Conservation (phyloP, 768 basidiomycete species). For the Floccularia luteovirens region DNA sequence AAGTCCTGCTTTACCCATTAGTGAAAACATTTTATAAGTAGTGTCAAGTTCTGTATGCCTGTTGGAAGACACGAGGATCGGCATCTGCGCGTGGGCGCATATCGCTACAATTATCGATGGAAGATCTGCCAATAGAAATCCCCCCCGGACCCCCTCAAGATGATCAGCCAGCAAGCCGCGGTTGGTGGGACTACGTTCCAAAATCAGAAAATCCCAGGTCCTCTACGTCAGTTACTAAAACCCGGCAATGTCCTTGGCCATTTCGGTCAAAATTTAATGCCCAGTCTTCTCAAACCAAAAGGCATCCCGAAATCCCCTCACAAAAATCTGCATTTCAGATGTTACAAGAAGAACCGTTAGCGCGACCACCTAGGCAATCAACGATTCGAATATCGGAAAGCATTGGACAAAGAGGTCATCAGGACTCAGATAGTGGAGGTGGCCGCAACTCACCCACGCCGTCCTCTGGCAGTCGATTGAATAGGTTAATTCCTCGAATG, state of each 20-base stretch:
- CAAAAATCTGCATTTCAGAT: not conserved
- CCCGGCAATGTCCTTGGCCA: no score
- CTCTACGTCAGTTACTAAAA: not conserved
- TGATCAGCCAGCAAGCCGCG: slow-evolving; percentile 21
- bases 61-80: slow-evolving; percentile 43
- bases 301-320: not conserved
- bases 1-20: slow-evolving; percentile 16
- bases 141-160: slow-evolving; percentile 14
- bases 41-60: slow-evolving; percentile 41
- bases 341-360: no score
- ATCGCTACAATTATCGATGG: slow-evolving; percentile 39
- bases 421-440: slow-evolving; percentile 4
- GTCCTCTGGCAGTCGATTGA: slow-evolving; percentile 25
- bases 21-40: not conserved
- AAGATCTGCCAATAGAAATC: slow-evolving; percentile 26
- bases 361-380: not conserved
- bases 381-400: slow-evolving; percentile 6
- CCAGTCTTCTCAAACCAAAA: not conserved
- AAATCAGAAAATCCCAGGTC: slow-evolving; percentile 4
- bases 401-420: slow-evolving; percentile 6
- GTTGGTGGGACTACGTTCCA: slow-evolving; percentile 52
- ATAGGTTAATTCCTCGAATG: slow-evolving; percentile 44
- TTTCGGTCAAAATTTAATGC: not conserved
- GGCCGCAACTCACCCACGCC: slow-evolving; percentile 15
- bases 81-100: slow-evolving; percentile 47